Evolutionary conservation across 116 monocot genomes (phyloP).

Genomic region (Dioscorea cayenensis): DNA sequence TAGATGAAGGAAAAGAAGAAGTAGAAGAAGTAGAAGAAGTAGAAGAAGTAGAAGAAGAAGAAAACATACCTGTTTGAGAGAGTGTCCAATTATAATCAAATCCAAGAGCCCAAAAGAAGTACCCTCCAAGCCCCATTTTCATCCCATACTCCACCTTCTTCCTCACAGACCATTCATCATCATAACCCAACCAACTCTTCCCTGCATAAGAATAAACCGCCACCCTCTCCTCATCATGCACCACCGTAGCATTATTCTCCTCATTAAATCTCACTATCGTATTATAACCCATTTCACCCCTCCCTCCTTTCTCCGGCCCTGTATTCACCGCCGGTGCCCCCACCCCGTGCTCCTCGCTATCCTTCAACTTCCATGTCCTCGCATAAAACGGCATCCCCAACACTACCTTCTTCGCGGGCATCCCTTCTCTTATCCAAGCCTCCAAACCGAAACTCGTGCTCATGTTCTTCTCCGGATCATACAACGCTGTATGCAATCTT

Average conservation of each 20-base stretch:
- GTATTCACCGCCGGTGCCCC: conserved; percentile 44
- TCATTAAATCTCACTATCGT: conserved; percentile 13
- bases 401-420: conserved; percentile 45
- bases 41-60: too few relatives aligned
- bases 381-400: conserved; percentile 67
- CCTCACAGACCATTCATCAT: too few relatives aligned
- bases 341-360: conserved; percentile 29
- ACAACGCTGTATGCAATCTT: conserved; percentile 39
- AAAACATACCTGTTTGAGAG: conserved; percentile 13
- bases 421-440: conserved; percentile 44
- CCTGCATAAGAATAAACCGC: too few relatives aligned
- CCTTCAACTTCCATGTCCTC: conserved; percentile 42
- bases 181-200: too few relatives aligned
- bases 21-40: too few relatives aligned
- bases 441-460: conserved; percentile 48
- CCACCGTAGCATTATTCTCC: conserved; percentile 8
- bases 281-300: conserved; percentile 4
- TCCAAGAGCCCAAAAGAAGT: too few relatives aligned
- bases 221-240: too few relatives aligned
- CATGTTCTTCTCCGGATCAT: conserved; percentile 29
- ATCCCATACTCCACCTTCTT: too few relatives aligned
- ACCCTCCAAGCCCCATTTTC: too few relatives aligned
- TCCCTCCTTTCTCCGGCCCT: conserved; percentile 21
- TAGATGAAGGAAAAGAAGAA: not conserved
- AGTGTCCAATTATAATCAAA: conserved; percentile 23